Conservation (phyloP, 1,139 yeast genomes). For the Yamadazyma diospyri region DNA sequence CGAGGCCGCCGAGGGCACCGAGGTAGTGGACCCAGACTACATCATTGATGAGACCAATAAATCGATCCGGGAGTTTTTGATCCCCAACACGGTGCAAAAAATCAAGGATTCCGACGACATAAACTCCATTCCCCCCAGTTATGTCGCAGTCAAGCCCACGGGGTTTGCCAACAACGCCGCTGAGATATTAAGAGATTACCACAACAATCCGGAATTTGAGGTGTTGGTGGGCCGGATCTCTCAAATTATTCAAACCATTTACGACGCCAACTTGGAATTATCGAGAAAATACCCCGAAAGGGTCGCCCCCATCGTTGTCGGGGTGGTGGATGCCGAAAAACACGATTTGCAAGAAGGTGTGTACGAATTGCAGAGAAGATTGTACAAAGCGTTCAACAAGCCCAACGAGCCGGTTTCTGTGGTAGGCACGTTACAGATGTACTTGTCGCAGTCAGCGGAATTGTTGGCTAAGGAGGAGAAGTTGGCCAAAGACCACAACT, state of each 20-base stretch:
- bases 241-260: conserved; percentile 51
- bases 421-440: conserved; percentile 93
- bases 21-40: conserved; percentile 56
- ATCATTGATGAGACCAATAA: conserved; percentile 64
- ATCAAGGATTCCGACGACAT: conserved; percentile 44
- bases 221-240: conserved; percentile 65
- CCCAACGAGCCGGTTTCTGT: conserved; percentile 57
- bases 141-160: conserved; percentile 90
- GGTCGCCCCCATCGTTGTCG: conserved; percentile 76
- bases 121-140: conserved; percentile 71
- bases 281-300: conserved; percentile 58
- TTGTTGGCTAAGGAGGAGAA: conserved; percentile 62
- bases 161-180: conserved; percentile 81
- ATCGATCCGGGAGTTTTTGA: conserved; percentile 67
- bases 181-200: conserved; percentile 62
- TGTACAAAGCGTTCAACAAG: conserved; percentile 73
- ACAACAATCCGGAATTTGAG: conserved; percentile 50
- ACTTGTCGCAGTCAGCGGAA: conserved; percentile 66
- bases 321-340: conserved; percentile 92
- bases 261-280: conserved; percentile 50
- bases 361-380: conserved; percentile 80
- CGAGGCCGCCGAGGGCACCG: conserved; percentile 84
- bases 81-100: conserved; percentile 61
- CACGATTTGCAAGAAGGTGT: conserved; percentile 86
- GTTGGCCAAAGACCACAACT: conserved; percentile 59